A percentile compares a stretch with the other conserved stretches of the same genome.
Conservation (phyloP, 2,329 filamentous ascomycete genomes). For the Furcasterigmium sp. region DNA sequence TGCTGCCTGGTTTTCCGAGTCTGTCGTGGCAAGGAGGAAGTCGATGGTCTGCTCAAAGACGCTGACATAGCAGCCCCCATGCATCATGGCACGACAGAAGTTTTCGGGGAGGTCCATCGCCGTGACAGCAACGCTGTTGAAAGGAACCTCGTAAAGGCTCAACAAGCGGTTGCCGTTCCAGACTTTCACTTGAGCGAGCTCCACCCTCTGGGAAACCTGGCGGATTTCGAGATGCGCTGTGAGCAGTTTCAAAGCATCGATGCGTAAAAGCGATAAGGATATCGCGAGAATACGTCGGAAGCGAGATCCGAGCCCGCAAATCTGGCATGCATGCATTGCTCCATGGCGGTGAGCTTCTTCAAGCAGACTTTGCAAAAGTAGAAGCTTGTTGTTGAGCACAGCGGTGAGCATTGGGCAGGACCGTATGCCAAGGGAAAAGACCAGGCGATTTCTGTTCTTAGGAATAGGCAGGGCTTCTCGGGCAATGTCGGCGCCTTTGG, state of each 20-base stretch:
- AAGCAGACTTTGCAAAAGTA: neutral
- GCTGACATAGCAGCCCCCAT: neutral
- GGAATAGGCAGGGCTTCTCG: neutral
- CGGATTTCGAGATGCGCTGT: neutral
- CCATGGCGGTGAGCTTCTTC: neutral
- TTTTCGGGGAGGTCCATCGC: slow-evolving; percentile 1
- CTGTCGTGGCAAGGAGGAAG: neutral
- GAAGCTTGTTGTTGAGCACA: neutral
- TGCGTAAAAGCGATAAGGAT: neutral
- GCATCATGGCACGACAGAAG: neutral
- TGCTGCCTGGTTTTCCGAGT: neutral
- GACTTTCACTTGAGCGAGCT: neutral
- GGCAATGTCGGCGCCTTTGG: neutral
- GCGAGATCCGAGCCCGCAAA: neutral
- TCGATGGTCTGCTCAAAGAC: neutral
- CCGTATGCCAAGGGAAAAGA: neutral
- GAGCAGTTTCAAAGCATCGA: neutral
- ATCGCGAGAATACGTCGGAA: slow-evolving; percentile 1
- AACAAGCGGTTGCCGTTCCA: neutral
- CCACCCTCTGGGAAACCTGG: neutral
- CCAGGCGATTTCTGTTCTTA: neutral
- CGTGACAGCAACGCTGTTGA: neutral
- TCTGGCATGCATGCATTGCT: neutral
- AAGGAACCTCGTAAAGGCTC: neutral
- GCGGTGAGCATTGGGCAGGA: neutral